phyloP scores from a whole-genome alignment of 2,329 filamentous ascomycete species.

The Domatiomyces globalis region DNA sequence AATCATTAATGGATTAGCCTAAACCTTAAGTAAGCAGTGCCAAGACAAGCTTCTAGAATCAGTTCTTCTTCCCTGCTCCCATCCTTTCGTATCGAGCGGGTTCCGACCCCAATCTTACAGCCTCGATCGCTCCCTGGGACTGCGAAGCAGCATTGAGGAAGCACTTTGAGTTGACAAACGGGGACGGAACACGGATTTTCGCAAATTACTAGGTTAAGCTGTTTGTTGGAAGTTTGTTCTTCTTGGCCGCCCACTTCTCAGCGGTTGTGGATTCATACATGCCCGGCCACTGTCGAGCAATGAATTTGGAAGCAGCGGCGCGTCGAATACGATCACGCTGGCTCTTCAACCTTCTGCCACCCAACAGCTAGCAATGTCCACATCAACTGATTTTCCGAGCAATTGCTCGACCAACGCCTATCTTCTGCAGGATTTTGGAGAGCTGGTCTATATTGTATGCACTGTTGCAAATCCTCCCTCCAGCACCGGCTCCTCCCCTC shows the following conservation, averaged over 20 bases:
- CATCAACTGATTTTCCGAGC: slow-evolving; percentile 12
- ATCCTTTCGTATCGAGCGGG: neutral
- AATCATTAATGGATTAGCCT: neutral
- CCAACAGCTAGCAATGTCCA: slow-evolving; percentile 16
- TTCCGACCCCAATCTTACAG: neutral
- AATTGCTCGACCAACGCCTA: slow-evolving; percentile 16
- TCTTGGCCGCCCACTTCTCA: neutral
- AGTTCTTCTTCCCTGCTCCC: neutral
- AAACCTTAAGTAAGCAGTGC: neutral
- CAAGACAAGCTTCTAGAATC: neutral
- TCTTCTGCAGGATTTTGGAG: slow-evolving; percentile 16
- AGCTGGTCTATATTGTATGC: slow-evolving; percentile 18
- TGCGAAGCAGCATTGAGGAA: neutral
- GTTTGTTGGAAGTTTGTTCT: neutral
- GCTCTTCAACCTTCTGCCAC: slow-evolving; percentile 1
- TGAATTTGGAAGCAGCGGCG: neutral
- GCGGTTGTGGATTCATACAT: neutral
- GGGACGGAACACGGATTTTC: neutral
- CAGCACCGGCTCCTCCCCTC: slow-evolving; percentile 5
- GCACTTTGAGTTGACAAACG: neutral
- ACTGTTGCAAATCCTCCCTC: slow-evolving; percentile 13
- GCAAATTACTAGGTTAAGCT: neutral
- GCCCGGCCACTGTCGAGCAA: neutral
- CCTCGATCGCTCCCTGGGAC: neutral
- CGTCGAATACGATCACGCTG: neutral